Evolutionary conservation across 768 basidiomycete species (phyloP), one percentile per base, ranked within the genome.

Genomic region (Boletus tylopilopsis): DNA sequence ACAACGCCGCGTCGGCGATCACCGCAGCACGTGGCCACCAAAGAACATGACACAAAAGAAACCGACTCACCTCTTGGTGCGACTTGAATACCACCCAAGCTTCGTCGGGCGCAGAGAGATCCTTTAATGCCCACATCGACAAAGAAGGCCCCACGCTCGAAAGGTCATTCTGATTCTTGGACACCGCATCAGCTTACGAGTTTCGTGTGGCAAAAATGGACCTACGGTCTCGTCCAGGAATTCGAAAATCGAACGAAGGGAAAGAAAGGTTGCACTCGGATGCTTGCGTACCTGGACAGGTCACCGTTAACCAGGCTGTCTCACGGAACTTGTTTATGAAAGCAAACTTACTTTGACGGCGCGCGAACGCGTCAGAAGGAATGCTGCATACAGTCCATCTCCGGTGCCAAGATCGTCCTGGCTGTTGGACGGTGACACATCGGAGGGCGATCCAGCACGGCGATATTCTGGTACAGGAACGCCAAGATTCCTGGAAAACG

Each of bases 61-160:
- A 5, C 15, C 33, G n/a, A 34, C 82, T 59, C 51, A 85, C 83
- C 72, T 85, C 81, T 60, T 78, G 76, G 54, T 85, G 84, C 0
- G 76, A 75, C 51, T 64, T 64, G 65, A 83, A 84, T 9, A 84
- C 76, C 1, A 76, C 74, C 80, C 79, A 85, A 11, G 79, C 67
- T 13, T 71, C 68, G 40, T 75, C 70, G 42, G 55, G 56, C 4
- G 61, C 39, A 41, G 59, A 51, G 5, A 71, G 65, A 19, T 77
- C 71, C 36, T 68, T 68, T 23, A 74, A 43, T 7, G 71, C 64
- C 82, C 82, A 84, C 62, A 83, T 60, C 5, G 79, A 72, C 23
- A 68, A 61, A 16, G 79, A 76, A 0, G 54, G 47, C 6, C 37
- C 49, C 19, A 45, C 34, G 32, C 37, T n/a, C 2, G 32, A 22